These are phyloP conservation scores for Sclerotinia glacialis DNA, from an alignment of 2,329 filamentous ascomycete genomes.

Conservation along the genomic window DNA sequence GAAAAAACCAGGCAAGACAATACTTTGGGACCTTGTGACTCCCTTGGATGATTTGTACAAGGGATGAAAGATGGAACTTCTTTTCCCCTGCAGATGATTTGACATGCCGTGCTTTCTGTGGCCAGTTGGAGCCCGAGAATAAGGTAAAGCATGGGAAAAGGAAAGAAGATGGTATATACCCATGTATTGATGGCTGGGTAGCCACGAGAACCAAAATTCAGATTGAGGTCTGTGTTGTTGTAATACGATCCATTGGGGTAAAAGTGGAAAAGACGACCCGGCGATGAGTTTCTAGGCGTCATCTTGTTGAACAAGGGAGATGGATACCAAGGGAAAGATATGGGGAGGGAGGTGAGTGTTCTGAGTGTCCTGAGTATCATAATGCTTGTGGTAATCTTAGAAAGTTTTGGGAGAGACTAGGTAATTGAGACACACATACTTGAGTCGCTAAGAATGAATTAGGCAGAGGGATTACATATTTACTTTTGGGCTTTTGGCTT, in stretches of 20 bases:
- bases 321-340: neutral
- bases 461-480: neutral
- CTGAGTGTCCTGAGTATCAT: no score
- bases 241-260: conserved; percentile 10
- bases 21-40: conserved; percentile 13
- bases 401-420: neutral
- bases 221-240: conserved; percentile 11
- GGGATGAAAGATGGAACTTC: conserved; percentile 3
- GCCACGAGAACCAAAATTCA: neutral
- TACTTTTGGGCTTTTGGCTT: neutral
- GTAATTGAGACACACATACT: conserved; percentile 11
- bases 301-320: conserved; percentile 1
- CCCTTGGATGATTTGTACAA: neutral
- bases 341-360: no score
- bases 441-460: neutral
- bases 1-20: conserved; percentile 16
- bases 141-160: conserved; percentile 19
- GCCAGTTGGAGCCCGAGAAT: conserved; percentile 15
- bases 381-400: conserved; percentile 1
- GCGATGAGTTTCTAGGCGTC: conserved; percentile 2
- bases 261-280: conserved; percentile 20
- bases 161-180: neutral
- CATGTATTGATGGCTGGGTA: neutral
- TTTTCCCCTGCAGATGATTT: conserved; percentile 9
- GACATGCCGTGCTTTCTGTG: conserved; percentile 10